Base-by-base conservation (phyloP, 2,329 filamentous ascomycete species). In the Shiraia bambusicola region DNA sequence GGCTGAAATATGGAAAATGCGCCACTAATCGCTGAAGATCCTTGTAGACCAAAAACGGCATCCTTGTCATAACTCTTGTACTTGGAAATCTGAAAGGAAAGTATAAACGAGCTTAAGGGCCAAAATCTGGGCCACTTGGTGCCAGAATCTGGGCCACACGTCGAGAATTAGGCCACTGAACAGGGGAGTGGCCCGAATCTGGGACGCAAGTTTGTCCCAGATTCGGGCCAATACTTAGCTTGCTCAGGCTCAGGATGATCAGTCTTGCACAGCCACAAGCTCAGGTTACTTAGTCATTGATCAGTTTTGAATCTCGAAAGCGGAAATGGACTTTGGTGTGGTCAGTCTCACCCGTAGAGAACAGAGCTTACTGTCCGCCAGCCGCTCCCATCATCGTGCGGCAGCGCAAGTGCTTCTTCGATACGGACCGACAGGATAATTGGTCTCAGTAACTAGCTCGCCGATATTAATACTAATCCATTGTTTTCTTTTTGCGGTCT, bases 381-480 rank as follows among this genome's bases (percentile, higher is more conserved):
- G 19, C 39, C 27, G 37, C 42, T 17, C 37, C 38, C 37, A 11
- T 8, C 29, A 16, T 16, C 29, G 11, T 16, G 13, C 29, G n/a
- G n/a, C n/a, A n/a, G n/a, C n/a, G 15, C 29, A 32, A 14, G 10
- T 11, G 11, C 13, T 17, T 17, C 13, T 5, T 32, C 11, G 15
- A 33, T 11, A 15, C n/a, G 15, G 30, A 29, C 8, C 30, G 27
- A 15, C 15, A 6, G 7, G 11, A 12, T 26, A 24, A 28, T n/a
- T n/a, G n/a, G n/a, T n/a, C n/a, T n/a, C n/a, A n/a, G n/a, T n/a
- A n/a, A n/a, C n/a, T n/a, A 6, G 27, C 37, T 10, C 38, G 8
- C 28, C 42, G 37, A 39, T 43, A 49, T 43, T 38, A 28, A 51
- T 46, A 24, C n/a, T n/a, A 22, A 33, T 28, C 26, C 19, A 34